Conservation (phyloP, 306 rosid genomes). For the Fagus sylvatica region DNA sequence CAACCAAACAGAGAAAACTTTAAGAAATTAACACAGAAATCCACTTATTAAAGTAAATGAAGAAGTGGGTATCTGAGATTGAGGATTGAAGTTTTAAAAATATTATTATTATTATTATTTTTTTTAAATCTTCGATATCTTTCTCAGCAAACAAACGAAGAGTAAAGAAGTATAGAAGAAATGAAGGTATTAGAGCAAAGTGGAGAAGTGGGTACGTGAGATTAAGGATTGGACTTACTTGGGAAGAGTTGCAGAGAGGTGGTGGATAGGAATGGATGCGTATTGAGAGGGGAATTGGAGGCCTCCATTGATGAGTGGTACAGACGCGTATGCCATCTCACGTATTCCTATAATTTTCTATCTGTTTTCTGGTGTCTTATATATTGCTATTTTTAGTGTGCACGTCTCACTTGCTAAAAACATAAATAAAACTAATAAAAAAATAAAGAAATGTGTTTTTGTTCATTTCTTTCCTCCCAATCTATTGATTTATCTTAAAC, state of each 20-base stretch:
- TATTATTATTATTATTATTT: background rate
- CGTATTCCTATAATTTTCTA: background rate
- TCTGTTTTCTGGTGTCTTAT: background rate
- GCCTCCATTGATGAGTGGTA: constrained; percentile 37
- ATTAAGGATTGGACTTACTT: constrained; percentile 24
- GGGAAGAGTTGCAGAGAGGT: constrained; percentile 22
- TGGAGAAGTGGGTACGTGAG: background rate
- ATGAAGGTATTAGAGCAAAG: background rate
- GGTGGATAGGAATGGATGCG: constrained; percentile 25
- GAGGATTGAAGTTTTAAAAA: background rate
- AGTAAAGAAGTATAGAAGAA: background rate
- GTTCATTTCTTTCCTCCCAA: too few species aligned
- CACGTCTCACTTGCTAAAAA: too few species aligned
- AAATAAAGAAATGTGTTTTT: too few species aligned
- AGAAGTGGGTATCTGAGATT: background rate
- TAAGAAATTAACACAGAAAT: background rate
- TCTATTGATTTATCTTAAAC: too few species aligned
- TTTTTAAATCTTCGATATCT: too few species aligned
- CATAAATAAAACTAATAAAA: too few species aligned
- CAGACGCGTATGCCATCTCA: constrained; percentile 53
- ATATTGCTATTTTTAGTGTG: background rate
- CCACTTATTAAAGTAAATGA: background rate
- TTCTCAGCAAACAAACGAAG: background rate
- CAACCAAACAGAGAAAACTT: background rate
- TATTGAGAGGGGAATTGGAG: constrained; percentile 11